Conservation (phyloP, 116 monocot genomes). For the Zostera marina region DNA sequence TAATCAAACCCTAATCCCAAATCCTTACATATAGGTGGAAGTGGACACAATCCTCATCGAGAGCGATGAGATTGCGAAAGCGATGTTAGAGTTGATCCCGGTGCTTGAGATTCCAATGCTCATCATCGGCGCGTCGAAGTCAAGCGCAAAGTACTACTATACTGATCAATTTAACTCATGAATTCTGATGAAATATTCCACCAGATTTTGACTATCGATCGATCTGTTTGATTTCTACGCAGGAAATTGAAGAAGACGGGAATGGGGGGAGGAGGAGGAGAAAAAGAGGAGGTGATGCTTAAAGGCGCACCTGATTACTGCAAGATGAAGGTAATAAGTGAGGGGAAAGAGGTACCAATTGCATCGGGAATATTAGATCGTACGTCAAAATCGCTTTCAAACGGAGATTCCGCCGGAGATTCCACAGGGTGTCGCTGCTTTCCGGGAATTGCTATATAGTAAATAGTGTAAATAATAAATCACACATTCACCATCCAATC, state of each 20-base stretch:
- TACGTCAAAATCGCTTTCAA: background rate
- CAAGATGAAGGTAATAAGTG: constrained; percentile 47
- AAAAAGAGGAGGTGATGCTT: constrained; percentile 39
- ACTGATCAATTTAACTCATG: background rate
- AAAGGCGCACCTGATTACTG: constrained; percentile 37
- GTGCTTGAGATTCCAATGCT: constrained; percentile 41
- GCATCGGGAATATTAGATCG: background rate
- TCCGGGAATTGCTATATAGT: no score
- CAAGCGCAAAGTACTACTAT: constrained; percentile 30
- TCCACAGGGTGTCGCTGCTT: no score
- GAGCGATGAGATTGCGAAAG: constrained; percentile 34
- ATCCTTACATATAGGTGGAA: no score
- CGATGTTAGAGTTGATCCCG: constrained; percentile 48
- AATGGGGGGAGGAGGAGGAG: constrained; percentile 23
- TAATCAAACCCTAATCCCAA: no score
- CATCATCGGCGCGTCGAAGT: constrained; percentile 53
- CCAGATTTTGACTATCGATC: background rate
- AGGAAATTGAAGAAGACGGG: constrained; percentile 47
- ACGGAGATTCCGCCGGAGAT: background rate
- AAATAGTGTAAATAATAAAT: no score
- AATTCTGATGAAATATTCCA: background rate
- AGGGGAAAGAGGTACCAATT: constrained; percentile 38
- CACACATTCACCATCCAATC: no score
- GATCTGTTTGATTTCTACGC: background rate
- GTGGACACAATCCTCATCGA: constrained; percentile 56